Evolutionary conservation across 805 yeast genomes (phyloP), one percentile per base, ranked within the genome.

Genomic region (Lachancea fermentati): DNA sequence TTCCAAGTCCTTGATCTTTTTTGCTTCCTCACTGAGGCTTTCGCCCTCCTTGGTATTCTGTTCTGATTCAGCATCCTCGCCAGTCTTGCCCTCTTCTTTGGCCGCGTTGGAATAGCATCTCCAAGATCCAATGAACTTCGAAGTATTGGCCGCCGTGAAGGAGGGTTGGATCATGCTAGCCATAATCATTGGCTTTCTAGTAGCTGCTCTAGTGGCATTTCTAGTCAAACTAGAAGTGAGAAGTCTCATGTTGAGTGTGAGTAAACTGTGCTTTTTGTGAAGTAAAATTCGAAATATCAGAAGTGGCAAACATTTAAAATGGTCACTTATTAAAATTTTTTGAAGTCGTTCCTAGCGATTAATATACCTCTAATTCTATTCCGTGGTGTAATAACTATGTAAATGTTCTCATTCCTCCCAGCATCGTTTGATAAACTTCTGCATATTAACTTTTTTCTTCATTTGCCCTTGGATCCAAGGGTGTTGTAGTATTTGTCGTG

Each of bases 401-500:
- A 22, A 22, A 15, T 29, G 32, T n/a, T n/a, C 24, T 19, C 37
- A 37, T 18, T 49, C 48, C 22, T 58, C 77, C 91, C 95, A 85
- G 42, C 88, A 79, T 47, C 78, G 77, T 44, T 68, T 66, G 14
- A 93, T 85, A 60, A 93, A 85, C 61, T 78, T 81, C 48, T 77
- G 94, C 97, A 93, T 91, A 49, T 79, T 76, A 12, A 91, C 94
- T 37, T 66, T 70, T 57, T 80, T 78, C 47, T 66, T 72, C 65
- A 76, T 75, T 65, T 85, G 95, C 2, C 88, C 86, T 13, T 75
- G 64, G 41, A 87, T 70, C 98, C 98, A 93, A 2, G 97, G 97
- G 67, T 93, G 98, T 38, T 69, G 73, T 34, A 93, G 70, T 91
- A 93, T 85, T 58, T 93, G 96, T 51, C 93, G 72, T 6, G 98